Base-by-base conservation (phyloP, 2,329 filamentous ascomycete species). In the Pestalotiopsis sp. region DNA sequence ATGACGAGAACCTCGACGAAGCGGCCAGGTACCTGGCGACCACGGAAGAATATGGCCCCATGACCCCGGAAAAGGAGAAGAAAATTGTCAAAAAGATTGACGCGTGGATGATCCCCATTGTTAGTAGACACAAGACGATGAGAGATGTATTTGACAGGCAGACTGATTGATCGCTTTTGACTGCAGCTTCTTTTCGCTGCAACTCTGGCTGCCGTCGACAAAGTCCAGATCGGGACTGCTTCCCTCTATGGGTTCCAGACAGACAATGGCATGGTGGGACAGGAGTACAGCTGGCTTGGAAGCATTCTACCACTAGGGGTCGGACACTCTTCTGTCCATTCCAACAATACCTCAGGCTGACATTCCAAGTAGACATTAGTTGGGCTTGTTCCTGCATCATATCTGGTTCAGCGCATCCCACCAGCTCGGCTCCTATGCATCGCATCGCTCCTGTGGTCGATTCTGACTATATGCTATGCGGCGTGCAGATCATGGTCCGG, bases 241-340 rank as follows among this genome's bases (percentile, higher is more conserved):
- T 75, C 77, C 3, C 69, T 79, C 4, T 79, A 79, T 44, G 77
- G 77, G 2, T 77, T 79, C 68, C 73, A 73, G 63, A 69, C 63
- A 22, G 78, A 80, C 65, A 78, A 76, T 48, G 64, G 76, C 44
- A 72, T 79, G 44, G 69, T 73, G 1, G 77, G 76, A 0, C 76
- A 79, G 35, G 65, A 75, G 57, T 78, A 78, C 59, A 73, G 71
- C 26, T 78, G 77, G 77, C 71, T 78, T 24, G 76, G 76, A 48
- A 77, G 75, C 66, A 75, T 77, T 30, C 59, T 77, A 1, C 75
- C 74, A 58, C 68, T 77, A 44, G 75, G 75, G 26, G 74, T 75
- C 70, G 38, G 73, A 71, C 5, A 39, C 30, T 1, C 14, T 56
- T 1, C 9, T 44, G 24, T 38, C 4, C 1, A 11, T 39, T 30